phyloP scores from a whole-genome alignment of 495 filamentous ascomycete species.

The Talaromyces thailandensis region DNA sequence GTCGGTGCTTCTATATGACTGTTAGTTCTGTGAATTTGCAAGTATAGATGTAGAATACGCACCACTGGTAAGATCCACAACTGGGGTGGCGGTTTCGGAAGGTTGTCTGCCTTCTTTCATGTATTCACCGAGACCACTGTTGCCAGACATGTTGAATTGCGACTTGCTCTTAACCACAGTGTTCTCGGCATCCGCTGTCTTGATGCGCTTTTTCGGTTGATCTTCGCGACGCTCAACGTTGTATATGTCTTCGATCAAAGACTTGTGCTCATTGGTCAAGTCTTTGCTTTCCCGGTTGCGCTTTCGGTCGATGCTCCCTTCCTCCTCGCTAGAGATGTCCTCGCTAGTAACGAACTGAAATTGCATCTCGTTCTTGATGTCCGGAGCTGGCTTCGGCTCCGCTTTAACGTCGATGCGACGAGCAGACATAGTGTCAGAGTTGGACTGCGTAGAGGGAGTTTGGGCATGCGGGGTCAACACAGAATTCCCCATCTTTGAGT shows the following conservation, averaged over 20 bases:
- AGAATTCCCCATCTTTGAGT: slow-evolving; percentile 15
- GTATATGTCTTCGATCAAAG: slow-evolving; percentile 59
- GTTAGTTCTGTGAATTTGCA: neutral
- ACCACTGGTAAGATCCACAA: slow-evolving; percentile 59
- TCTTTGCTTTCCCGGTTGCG: slow-evolving; percentile 19
- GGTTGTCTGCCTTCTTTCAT: slow-evolving; percentile 46
- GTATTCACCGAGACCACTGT: slow-evolving; percentile 53
- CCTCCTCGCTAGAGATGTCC: slow-evolving; percentile 10
- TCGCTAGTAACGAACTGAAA: slow-evolving; percentile 6
- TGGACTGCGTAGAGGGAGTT: slow-evolving; percentile 4
- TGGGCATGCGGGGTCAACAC: slow-evolving; percentile 13
- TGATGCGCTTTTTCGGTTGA: slow-evolving; percentile 53
- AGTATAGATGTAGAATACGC: slow-evolving; percentile 8
- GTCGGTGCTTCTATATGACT: neutral
- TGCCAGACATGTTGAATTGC: slow-evolving; percentile 33
- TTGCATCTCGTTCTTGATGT: neutral
- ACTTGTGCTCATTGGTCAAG: slow-evolving; percentile 17
- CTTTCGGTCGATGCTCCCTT: slow-evolving; percentile 21
- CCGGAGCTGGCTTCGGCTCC: neutral
- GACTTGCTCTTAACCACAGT: slow-evolving; percentile 28
- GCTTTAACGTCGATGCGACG: neutral
- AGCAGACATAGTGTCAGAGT: neutral
- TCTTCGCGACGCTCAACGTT: slow-evolving; percentile 56
- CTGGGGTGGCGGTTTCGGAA: slow-evolving; percentile 11
- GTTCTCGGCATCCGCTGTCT: slow-evolving; percentile 20